Evolutionary conservation across 2,329 filamentous ascomycete genomes (phyloP), one percentile per base, ranked within the genome.

Genomic region (Pyricularia pennisetigena): DNA sequence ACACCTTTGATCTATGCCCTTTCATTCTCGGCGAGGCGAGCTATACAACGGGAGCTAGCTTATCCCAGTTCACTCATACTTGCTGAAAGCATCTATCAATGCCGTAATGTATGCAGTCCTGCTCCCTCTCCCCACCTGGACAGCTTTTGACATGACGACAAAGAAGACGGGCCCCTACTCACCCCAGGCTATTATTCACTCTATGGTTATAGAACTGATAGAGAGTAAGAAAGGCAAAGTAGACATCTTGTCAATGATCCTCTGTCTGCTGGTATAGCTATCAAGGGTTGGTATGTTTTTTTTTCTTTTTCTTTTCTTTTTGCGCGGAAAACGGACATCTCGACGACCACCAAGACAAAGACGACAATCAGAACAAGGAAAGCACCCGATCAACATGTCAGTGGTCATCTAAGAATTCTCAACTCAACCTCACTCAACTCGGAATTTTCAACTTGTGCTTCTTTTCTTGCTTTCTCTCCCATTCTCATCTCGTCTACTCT

Each of bases 351-450:
- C 41, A n/a, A 54, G 28, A 76, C 74, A 76, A 76, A 76, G 74
- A 71, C 70, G 70, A 75, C 73, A 75, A 75, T 74, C 72, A 70
- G 64, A 70, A 73, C 71, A 72, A 73, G 72, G 69, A 68, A 67
- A 69, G 68, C 70, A 68, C 70, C 66, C 67, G 69, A 32, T 59
- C 23, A 67, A 29, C 23, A 61, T 54, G 23, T 26, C 41, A n/a
- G n/a, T 54, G 41, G 41, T 9, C 41, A 54, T 9, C 41, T 54
- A 54, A n/a, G 41, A 20, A 54, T 54, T 54, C 41, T 10, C 41
- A 54, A 54, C 41, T 54, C 41, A 54, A 54, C 41, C 20, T 54
- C 41, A 54, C 6, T n/a, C 41, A 54, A n/a, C 20, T 54, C 41
- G 41, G 32, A 65, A 16, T 69, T 29, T 26, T 65, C 66, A 30